These are phyloP conservation scores for Pyrus hybrid DNA, from an alignment of 331 rosid genomes.

Conservation along the genomic window DNA sequence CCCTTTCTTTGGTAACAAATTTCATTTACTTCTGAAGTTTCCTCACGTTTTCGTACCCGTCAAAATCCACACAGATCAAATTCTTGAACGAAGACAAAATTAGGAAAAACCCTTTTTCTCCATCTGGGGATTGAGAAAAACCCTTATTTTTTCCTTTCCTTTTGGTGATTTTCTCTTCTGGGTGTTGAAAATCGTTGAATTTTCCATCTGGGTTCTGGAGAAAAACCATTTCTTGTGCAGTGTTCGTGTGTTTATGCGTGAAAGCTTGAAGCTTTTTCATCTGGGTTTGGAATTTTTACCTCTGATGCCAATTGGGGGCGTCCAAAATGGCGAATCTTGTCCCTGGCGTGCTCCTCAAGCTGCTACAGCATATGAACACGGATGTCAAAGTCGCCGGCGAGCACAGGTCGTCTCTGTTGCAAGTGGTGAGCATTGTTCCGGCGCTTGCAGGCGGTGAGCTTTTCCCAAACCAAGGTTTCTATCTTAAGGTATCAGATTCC, in stretches of 20 bases:
- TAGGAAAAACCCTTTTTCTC: neutral
- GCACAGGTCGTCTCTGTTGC: conserved; percentile 76
- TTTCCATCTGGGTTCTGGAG: neutral
- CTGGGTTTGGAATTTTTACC: conserved; percentile 12
- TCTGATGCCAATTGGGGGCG: conserved; percentile 57
- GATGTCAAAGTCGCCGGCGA: conserved; percentile 88
- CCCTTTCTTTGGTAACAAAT: conserved; percentile 8
- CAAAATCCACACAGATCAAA: conserved; percentile 5
- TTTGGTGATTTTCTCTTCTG: neutral
- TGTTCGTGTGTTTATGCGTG: conserved; percentile 1
- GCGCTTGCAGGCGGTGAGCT: conserved; percentile 88
- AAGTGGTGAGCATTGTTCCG: conserved; percentile 89
- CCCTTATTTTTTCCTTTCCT: neutral
- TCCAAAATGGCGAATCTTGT: conserved; percentile 82
- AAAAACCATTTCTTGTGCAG: neutral
- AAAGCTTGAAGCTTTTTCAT: conserved; percentile 10
- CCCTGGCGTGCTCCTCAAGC: conserved; percentile 79
- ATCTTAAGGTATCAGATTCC: conserved; percentile 86
- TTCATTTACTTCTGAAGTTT: conserved; percentile 5
- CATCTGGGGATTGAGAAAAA: conserved; percentile 12
- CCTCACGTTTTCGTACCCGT: conserved; percentile 13
- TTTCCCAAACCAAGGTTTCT: conserved; percentile 80
- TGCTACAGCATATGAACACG: conserved; percentile 86
- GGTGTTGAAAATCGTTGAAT: neutral
- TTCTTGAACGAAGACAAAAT: neutral